Evolutionary conservation across 345 rosid species (phyloP).

Genomic region (Pseudoturritis turrita): DNA sequence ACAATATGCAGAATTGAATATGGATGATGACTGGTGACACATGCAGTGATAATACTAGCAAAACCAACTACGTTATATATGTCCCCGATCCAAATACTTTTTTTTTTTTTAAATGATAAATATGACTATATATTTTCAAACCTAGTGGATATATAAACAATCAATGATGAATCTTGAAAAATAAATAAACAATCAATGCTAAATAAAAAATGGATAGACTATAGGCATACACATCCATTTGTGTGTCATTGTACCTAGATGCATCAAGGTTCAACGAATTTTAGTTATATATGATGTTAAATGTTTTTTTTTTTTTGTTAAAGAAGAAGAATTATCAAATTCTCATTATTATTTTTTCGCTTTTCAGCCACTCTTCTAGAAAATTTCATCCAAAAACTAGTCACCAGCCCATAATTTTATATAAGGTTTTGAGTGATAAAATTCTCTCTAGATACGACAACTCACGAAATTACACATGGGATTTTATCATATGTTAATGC

Average conservation of each 20-base stretch:
- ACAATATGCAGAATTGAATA: too few relatives aligned
- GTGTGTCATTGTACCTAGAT: neutral
- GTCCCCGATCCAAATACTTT: too few relatives aligned
- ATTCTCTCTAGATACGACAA: neutral
- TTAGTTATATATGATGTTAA: neutral
- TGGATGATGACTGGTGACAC: too few relatives aligned
- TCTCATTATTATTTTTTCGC: neutral
- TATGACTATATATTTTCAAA: too few relatives aligned
- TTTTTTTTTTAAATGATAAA: too few relatives aligned
- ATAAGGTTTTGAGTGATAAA: neutral
- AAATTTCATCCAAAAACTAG: neutral
- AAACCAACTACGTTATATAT: too few relatives aligned
- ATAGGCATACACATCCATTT: neutral
- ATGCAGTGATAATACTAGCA: too few relatives aligned
- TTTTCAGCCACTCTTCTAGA: neutral
- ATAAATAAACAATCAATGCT: too few relatives aligned
- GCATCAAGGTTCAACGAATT: neutral
- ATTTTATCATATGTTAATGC: neutral
- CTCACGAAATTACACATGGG: neutral
- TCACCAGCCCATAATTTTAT: slow-evolving; percentile 16
- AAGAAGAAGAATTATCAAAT: neutral
- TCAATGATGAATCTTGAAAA: too few relatives aligned
- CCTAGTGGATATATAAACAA: too few relatives aligned
- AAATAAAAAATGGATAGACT: too few relatives aligned
- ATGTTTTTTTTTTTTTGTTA: too few relatives aligned